phyloP scores from a whole-genome alignment of 495 filamentous ascomycete species.

The Beverwykella pulmonaria region DNA sequence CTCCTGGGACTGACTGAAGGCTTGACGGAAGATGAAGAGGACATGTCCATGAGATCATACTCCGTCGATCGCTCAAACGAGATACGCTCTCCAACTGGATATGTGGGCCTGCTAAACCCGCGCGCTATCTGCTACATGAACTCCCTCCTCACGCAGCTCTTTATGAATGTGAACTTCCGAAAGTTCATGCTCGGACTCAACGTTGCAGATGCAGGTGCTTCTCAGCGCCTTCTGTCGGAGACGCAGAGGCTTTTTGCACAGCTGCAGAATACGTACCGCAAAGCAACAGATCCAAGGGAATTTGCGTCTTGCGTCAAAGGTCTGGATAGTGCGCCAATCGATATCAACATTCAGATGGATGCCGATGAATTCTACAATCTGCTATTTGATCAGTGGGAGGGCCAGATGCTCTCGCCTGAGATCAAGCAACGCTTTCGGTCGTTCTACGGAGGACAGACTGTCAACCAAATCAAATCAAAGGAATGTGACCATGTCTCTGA shows the following conservation, averaged over 20 bases:
- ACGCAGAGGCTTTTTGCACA: conserved; percentile 80
- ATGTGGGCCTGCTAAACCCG: conserved; percentile 83
- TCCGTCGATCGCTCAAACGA: conserved; percentile 65
- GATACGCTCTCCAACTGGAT: conserved; percentile 73
- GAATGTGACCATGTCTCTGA: conserved; percentile 95
- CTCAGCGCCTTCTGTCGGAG: conserved; percentile 71
- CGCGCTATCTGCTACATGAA: conserved; percentile 98
- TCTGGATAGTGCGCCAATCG: conserved; percentile 82
- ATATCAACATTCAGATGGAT: conserved; percentile 91
- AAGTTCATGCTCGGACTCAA: conserved; percentile 75
- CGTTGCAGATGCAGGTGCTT: conserved; percentile 51
- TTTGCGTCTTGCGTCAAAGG: conserved; percentile 77
- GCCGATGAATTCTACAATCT: conserved; percentile 97
- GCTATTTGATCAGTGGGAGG: conserved; percentile 88
- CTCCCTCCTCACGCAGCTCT: conserved; percentile 91
- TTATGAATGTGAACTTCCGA: conserved; percentile 91
- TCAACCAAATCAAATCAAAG: conserved; percentile 93
- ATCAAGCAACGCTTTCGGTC: conserved; percentile 76
- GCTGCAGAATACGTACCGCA: conserved; percentile 80
- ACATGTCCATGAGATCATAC: conserved; percentile 44
- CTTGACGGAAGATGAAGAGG: conserved; percentile 51
- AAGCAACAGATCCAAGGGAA: conserved; percentile 69
- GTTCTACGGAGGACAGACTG: conserved; percentile 87
- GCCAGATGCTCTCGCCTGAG: conserved; percentile 67
- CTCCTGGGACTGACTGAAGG: conserved; percentile 56